Evolutionary conservation across 306 rosid genomes (phyloP), one percentile per base, ranked within the genome.

Genomic region (Dryas drummondii): DNA sequence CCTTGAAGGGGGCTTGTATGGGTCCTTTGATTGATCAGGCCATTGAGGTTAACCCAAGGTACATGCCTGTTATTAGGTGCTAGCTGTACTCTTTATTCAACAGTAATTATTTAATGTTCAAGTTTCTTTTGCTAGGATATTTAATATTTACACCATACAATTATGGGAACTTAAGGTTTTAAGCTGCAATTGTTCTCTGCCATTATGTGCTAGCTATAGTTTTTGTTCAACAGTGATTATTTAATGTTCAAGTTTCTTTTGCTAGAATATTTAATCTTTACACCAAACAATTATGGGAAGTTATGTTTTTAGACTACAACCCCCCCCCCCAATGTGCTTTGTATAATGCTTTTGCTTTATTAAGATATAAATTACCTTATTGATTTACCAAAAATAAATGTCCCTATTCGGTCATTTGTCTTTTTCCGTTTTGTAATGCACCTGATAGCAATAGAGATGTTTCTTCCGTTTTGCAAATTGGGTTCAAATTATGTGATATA

Each of bases 21-120:
- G 98, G 98, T 70, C 97, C 98, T 61, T 53, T 94, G 76, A 83
- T 94, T 77, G 84, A 78, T 68, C 50, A 90, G 80, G 97, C 98
- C 27, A 53, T 91, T 37, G 62, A 46, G 22, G 22, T 94, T 41
- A 91, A 94, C 78, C 88, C 93, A 7, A 91, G 97, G 98, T 91
- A 85, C 12, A 15, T 46, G 27, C 37, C 59, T 14, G 7, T 27
- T 52, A 32, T 50, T 26, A 22, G 26, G 53, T 54, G 16, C 57
- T 44, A 12, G 55, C 45, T 22, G 37, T 22, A 22, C 22, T 22
- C 40, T 42, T 6, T 6, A 3, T 53, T 37, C 12, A 9, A 19
- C 7, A 4, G 7, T 4, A 49, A 48, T 48, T 40, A 27, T 17
- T 12, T 16, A 3, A 46, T 68, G 42, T 71, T 47, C 3, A 1